Percentiles rank a stretch among this genome's conserved stretches.
Evolutionary conservation across 1,284 basidiomycete species (phyloP).

Genomic region (Heterobasidion parviporum): DNA sequence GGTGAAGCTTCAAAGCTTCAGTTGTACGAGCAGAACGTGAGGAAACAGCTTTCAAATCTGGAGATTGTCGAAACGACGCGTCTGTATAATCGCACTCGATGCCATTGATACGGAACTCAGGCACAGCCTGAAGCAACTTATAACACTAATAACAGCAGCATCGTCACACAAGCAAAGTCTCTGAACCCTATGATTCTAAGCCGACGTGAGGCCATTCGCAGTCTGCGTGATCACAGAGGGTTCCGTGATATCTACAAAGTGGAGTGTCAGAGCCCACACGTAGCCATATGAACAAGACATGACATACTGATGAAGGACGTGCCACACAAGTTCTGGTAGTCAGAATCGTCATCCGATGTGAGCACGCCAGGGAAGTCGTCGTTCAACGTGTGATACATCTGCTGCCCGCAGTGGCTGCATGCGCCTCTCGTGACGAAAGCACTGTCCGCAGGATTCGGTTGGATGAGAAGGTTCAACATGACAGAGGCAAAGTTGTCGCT

Average conservation of each 20-base stretch:
- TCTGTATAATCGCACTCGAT: too few relatives aligned
- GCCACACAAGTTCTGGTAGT: conserved; percentile 36
- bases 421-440: conserved; percentile 33
- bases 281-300: conserved; percentile 3
- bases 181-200: conserved; percentile 9
- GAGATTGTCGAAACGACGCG: too few relatives aligned
- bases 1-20: too few relatives aligned
- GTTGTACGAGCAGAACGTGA: too few relatives aligned
- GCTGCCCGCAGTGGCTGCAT: conserved; percentile 51
- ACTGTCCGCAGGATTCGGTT: conserved; percentile 9
- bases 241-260: conserved; percentile 26
- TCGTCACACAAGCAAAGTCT: too few relatives aligned
- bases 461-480: conserved; percentile 13
- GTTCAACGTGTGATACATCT: conserved; percentile 37
- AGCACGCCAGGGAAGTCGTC: conserved; percentile 27
- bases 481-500: conserved; percentile 18
- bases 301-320: conserved; percentile 40
- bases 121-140: too few relatives aligned
- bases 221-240: conserved; percentile 29
- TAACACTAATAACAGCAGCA: too few relatives aligned
- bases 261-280: not conserved
- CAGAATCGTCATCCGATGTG: conserved; percentile 18
- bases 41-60: too few relatives aligned
- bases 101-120: too few relatives aligned
- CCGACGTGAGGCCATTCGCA: conserved; percentile 19